Base-by-base conservation (phyloP, 345 rosid genomes). In the Bruguiera parviflora region DNA sequence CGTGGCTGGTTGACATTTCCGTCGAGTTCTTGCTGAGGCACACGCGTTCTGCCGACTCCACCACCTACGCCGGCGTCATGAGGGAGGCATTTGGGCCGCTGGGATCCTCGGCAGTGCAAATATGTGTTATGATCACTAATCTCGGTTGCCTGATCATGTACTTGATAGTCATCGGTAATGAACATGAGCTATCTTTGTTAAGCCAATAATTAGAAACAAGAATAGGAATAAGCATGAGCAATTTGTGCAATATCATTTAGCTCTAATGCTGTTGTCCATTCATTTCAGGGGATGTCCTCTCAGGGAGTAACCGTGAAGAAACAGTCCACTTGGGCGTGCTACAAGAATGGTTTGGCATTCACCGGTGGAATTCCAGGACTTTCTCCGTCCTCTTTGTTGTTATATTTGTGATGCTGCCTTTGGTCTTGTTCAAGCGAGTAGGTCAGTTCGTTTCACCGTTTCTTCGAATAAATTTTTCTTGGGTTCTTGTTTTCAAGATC, bases 301-400 rank as follows among this genome's bases (percentile, higher is more conserved):
- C 93, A 0, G 99, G 99, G 63, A 89, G 68, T 71, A 81, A 80
- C 53, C 79, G 80, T 8, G 84, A 71, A 13, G 92, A 88, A 59
- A 58, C 82, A 3, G 71, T 81, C 37, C 96, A 95, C 68, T 64
- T 87, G 66, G 99, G 97, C 25, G 87, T 92, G 25, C 68, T 95
- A 81, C 96, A 87, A 71, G 87, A 84, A 84, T 89, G 97, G 96
- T 92, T 95, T 72, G 97, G 99, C 24, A 22, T 62, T 69, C 86
- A 84, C 21, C 89, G 96, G 97, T 95, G 99, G 99, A 92, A 86
- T 70, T 68, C 96, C 0, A 78, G 97, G 7, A 82, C 80, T 58
- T 78, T 88, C 52, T 79, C 88, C 5, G 66, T 95, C 65, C 80
- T 95, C 47, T 72, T 88, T 79, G 67, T 82, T 52, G 64, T 84